Base-by-base conservation (phyloP, 2,329 filamentous ascomycete genomes). In the Colletotrichum sp. region DNA sequence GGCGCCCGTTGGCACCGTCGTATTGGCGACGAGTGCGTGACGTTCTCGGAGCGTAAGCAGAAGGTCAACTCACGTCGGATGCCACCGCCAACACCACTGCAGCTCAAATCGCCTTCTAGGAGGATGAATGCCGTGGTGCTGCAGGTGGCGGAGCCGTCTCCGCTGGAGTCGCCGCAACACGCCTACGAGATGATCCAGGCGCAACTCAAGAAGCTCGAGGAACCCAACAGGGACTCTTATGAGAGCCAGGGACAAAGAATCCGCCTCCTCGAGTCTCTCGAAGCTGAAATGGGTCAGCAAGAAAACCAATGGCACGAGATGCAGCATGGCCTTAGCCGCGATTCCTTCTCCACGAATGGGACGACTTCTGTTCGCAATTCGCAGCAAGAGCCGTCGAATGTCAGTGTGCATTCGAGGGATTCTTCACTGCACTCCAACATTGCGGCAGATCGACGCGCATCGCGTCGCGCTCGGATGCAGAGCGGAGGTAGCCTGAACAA, bases 261-360 rank as follows among this genome's bases (percentile, higher is more conserved):
- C 73, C 87, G 85, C 39, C 85, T 93, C 5, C 84, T 94, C 3
- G 88, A 90, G 36, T 89, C 91, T 75, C 84, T 94, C 2, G 92
- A 94, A 80, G 86, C 85, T 76, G 92, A 94, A 81, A 91, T 93
- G 88, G 90, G 89, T 1, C 82, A 87, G 78, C 90, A 93, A 80
- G 90, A 92, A 80, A 87, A 86, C 70, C 88, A 90, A 78, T 93
- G 92, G 92, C 88, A 90, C 72, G 84, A 88, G 66, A 88, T 93
- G 83, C 90, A 91, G 72, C 84, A 88, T 30, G 87, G 89, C 49
- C 81, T 92, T 55, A 84, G 85, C 69, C 87, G 88, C 72, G 87
- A 89, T 78, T 92, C 90, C 8, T 80, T 89, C 55, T 90, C 88
- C 3, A 89, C 87, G 9, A 80, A 89, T 64, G 81, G 81, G 68